Base-by-base conservation (phyloP, 345 rosid genomes). In the Garcia nutans region DNA sequence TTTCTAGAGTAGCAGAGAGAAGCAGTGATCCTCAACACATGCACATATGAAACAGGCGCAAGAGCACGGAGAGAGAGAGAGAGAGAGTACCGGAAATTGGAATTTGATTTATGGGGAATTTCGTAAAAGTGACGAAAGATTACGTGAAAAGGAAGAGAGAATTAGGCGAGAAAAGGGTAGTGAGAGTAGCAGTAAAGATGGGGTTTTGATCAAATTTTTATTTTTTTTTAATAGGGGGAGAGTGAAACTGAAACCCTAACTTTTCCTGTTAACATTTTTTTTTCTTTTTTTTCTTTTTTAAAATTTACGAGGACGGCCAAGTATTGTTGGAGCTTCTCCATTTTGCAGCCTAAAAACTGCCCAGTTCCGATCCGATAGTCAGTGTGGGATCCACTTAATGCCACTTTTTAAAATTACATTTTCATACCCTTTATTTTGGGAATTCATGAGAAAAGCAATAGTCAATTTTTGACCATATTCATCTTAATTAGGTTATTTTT, bases 231-330 rank as follows among this genome's bases (percentile, higher is more conserved):
- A 68, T 22, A n/a, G 74, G 47, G 4, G 52, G 37, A 64, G 70
- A 57, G 67, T 41, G 57, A 75, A 44, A 41, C 47, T 56, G 55
- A 37, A 75, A 75, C 78, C 78, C 78, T 75, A 75, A 75, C 65
- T 65, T 66, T 24, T 55, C 55, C 64, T 9, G 4, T 54, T 42
- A 33, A 17, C 22, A 2, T 5, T 37, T 37, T 37, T 37, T 37
- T 37, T 37, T 37, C 5, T 37, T 37, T 33, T 0, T 12, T 22
- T 31, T 16, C 1, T 31, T n/a, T 33, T 47, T 60, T 5, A 0
- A 24, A 60, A 61, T 45, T 67, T 42, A 45, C 50, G 37, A 45
- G 45, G 3, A 67, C 9, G 26, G 19, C 71, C 9, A 47, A 47
- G 10, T 8, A 8, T 10, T 45, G 49, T 45, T 45, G 13, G 50